A percentile compares a stretch with the other conserved stretches of the same genome.
These are phyloP conservation scores for Dalbergia oliveri DNA, from an alignment of 306 rosid species.

Conservation along the genomic window DNA sequence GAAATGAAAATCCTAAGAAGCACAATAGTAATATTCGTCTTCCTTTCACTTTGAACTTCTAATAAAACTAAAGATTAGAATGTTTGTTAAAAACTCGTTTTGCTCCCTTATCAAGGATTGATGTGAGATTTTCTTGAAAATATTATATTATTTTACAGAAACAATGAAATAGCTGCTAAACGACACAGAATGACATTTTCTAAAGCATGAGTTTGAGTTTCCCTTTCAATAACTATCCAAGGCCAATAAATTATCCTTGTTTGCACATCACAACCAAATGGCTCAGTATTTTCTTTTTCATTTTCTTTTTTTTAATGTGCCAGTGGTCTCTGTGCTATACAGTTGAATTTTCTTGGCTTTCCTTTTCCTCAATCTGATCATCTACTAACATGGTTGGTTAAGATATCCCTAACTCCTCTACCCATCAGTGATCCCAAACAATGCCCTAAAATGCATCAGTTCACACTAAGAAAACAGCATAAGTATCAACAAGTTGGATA, in stretches of 20 bases:
- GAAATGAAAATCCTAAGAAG: conserved; percentile 23
- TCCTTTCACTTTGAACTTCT: neutral
- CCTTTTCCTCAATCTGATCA: conserved; percentile 39
- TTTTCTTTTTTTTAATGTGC: conserved; percentile 3
- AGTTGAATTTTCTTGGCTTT: conserved; percentile 34
- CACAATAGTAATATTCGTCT: neutral
- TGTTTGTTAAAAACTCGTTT: neutral
- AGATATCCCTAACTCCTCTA: conserved; percentile 36
- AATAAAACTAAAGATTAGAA: too few species aligned
- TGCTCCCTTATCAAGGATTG: neutral
- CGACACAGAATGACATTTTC: neutral
- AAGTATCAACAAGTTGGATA: conserved; percentile 34
- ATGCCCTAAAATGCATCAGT: conserved; percentile 30
- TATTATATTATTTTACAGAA: neutral
- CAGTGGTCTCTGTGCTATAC: conserved; percentile 41
- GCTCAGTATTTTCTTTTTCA: neutral
- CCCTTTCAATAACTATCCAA: conserved; percentile 13
- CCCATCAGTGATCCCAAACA: conserved; percentile 25
- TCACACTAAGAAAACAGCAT: neutral
- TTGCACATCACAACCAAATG: conserved; percentile 42
- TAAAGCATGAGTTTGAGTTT: conserved; percentile 1
- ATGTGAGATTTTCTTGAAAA: neutral
- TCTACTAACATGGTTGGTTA: conserved; percentile 29
- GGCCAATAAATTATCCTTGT: conserved; percentile 21
- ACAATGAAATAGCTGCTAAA: neutral